Percentiles rank a stretch among this genome's conserved stretches.
phyloP scores from a whole-genome alignment of 169 alveolate genomes.

The Sarcocystis neurona region DNA sequence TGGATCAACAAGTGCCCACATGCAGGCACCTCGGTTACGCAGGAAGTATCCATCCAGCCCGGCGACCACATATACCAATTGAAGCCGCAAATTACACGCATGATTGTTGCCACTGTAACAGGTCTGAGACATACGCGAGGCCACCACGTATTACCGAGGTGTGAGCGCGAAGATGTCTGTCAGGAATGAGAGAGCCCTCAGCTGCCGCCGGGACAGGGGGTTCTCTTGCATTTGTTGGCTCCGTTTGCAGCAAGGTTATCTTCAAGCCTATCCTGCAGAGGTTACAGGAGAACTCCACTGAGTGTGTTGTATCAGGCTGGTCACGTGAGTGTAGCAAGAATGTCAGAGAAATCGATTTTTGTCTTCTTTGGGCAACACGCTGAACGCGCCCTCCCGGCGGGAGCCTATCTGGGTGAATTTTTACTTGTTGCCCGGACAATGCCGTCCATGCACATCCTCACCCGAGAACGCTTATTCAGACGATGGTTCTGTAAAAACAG shows the following conservation, averaged over 20 bases:
- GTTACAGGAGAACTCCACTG: too few species aligned
- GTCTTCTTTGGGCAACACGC: slow-evolving; percentile 21
- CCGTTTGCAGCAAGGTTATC: slow-evolving; percentile 33
- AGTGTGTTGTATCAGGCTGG: too few species aligned
- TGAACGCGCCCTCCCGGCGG: slow-evolving; percentile 16
- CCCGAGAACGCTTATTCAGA: not conserved
- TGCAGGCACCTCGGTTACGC: slow-evolving; percentile 3
- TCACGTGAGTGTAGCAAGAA: too few species aligned
- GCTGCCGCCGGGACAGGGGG: slow-evolving; percentile 56
- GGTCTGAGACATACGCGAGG: not conserved
- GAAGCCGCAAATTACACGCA: not conserved
- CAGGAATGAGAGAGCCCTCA: not conserved
- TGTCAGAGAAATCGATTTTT: not conserved
- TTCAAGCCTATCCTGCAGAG: not conserved
- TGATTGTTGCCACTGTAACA: not conserved
- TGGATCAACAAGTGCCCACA: not conserved
- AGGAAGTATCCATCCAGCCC: not conserved
- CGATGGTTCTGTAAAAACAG: slow-evolving; percentile 34
- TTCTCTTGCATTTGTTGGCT: slow-evolving; percentile 38
- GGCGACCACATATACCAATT: slow-evolving; percentile 50
- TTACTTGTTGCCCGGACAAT: not conserved
- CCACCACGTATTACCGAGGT: too few species aligned
- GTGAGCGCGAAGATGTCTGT: too few species aligned
- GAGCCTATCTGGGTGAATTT: not conserved
- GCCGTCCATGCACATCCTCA: not conserved